A percentile compares a stretch with the other conserved stretches of the same genome.
Conservation (phyloP, 352 stramenopile genomes). For the Halophytophthora batemanensis region DNA sequence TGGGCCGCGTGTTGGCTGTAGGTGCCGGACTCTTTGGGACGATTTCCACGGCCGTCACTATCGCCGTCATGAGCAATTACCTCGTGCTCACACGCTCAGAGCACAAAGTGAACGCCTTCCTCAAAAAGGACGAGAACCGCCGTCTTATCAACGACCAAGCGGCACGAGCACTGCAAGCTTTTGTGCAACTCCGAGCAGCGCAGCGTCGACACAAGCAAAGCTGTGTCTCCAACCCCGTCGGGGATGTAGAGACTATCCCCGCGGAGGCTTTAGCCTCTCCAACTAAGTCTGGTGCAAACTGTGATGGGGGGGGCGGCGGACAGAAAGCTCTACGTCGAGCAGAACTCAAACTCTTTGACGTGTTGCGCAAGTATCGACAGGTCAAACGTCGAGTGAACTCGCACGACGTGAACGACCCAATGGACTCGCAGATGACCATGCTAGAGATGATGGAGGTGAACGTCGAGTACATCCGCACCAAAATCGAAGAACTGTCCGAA, state of each 20-base stretch:
- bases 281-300: neutral
- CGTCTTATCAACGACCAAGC: slow-evolving; percentile 57
- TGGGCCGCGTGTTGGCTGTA: slow-evolving; percentile 51
- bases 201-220: slow-evolving; percentile 29
- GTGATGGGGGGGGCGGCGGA: slow-evolving; percentile 1
- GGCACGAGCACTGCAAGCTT: slow-evolving; percentile 58
- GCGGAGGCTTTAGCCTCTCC: neutral
- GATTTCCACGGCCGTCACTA: slow-evolving; percentile 61
- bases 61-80: slow-evolving; percentile 75
- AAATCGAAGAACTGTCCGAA: slow-evolving; percentile 67
- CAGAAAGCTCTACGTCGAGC: slow-evolving; percentile 27
- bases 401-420: slow-evolving; percentile 66
- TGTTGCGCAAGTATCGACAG: slow-evolving; percentile 52
- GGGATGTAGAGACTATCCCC: slow-evolving; percentile 4
- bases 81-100: slow-evolving; percentile 71
- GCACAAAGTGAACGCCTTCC: slow-evolving; percentile 78
- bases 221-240: neutral
- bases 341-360: slow-evolving; percentile 62
- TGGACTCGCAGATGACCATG: slow-evolving; percentile 85
- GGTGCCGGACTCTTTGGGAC: slow-evolving; percentile 50
- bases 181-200: slow-evolving; percentile 44
- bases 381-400: slow-evolving; percentile 60
- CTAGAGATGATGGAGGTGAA: slow-evolving; percentile 87
- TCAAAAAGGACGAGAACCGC: slow-evolving; percentile 71
- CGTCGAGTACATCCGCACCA: slow-evolving; percentile 77